These are phyloP conservation scores for Hyphodiscus sp. DNA, from an alignment of 2,329 filamentous ascomycete genomes.

Conservation along the genomic window DNA sequence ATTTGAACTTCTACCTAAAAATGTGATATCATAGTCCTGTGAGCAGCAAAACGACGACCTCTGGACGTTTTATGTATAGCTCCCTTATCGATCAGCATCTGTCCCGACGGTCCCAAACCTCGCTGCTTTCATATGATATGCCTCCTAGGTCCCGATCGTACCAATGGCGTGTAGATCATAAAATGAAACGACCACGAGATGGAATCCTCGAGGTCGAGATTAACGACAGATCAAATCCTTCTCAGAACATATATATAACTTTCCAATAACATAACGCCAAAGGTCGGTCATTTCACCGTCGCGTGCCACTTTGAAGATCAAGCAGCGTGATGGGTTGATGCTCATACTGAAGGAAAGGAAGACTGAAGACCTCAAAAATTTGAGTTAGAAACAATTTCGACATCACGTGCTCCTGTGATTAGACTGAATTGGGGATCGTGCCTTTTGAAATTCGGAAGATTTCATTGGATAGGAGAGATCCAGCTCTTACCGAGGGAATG, in stretches of 20 bases:
- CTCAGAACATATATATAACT: slow-evolving; percentile 28
- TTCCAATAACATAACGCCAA: slow-evolving; percentile 29
- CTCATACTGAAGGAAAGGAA: slow-evolving; percentile 20
- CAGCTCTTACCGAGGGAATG: slow-evolving; percentile 13
- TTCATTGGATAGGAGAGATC: slow-evolving; percentile 13
- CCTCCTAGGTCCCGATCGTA: background rate
- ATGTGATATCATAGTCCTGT: no score
- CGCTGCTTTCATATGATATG: background rate
- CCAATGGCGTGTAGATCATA: slow-evolving; percentile 30
- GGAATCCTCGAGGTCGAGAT: slow-evolving; percentile 32
- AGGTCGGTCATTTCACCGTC: slow-evolving; percentile 19
- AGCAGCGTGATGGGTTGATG: slow-evolving; percentile 29
- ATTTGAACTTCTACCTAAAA: no score
- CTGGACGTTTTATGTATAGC: background rate
- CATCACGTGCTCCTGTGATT: slow-evolving; percentile 10
- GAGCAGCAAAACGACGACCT: no score
- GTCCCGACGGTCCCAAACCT: background rate
- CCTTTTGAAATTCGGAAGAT: slow-evolving; percentile 10
- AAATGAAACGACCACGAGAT: slow-evolving; percentile 35
- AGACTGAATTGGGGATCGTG: background rate
- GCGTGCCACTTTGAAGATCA: slow-evolving; percentile 24
- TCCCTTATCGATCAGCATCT: background rate
- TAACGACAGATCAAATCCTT: slow-evolving; percentile 34
- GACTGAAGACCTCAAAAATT: slow-evolving; percentile 8
- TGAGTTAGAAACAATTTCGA: slow-evolving; percentile 3